Conservation (phyloP, 2,329 filamentous ascomycete genomes). For the Rhynchosporium secalis region DNA sequence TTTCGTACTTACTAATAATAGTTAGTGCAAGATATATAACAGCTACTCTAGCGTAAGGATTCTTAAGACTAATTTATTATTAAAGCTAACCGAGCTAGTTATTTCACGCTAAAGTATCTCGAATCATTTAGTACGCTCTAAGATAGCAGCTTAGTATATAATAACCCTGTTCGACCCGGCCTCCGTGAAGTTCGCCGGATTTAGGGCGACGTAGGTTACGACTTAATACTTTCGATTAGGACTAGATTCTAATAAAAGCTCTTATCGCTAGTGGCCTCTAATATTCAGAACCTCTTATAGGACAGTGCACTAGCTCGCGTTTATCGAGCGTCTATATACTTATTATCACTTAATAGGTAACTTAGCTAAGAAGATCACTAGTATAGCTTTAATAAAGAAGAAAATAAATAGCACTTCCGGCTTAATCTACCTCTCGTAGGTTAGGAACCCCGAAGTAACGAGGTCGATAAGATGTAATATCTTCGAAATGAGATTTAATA, state of each 20-base stretch:
- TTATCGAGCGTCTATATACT: no score
- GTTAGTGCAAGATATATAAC: conserved; percentile 27
- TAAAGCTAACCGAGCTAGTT: conserved; percentile 21
- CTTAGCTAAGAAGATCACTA: no score
- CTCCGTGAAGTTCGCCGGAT: no score
- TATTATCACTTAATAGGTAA: no score
- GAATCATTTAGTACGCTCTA: conserved; percentile 27
- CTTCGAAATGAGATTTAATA: conserved; percentile 25
- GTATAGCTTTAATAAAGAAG: no score
- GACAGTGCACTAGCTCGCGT: no score
- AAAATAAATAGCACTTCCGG: no score
- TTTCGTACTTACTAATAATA: conserved; percentile 17
- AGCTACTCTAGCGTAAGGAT: conserved; percentile 27
- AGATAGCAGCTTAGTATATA: conserved; percentile 30
- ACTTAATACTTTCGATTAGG: no score
- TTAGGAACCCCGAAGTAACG: conserved; percentile 27
- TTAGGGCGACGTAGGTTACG: no score
- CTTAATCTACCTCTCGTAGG: conserved; percentile 24
- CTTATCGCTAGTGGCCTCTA: no score
- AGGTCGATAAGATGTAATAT: conserved; percentile 26
- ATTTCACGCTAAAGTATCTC: conserved; percentile 30
- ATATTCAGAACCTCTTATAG: no score
- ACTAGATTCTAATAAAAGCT: no score
- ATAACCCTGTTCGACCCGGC: conserved; percentile 27
- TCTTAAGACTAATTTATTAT: neutral